A percentile compares a stretch with the other conserved stretches of the same genome.
phyloP scores from a whole-genome alignment of 805 yeast genomes.

The Wickerhamomyces ciferrii region DNA sequence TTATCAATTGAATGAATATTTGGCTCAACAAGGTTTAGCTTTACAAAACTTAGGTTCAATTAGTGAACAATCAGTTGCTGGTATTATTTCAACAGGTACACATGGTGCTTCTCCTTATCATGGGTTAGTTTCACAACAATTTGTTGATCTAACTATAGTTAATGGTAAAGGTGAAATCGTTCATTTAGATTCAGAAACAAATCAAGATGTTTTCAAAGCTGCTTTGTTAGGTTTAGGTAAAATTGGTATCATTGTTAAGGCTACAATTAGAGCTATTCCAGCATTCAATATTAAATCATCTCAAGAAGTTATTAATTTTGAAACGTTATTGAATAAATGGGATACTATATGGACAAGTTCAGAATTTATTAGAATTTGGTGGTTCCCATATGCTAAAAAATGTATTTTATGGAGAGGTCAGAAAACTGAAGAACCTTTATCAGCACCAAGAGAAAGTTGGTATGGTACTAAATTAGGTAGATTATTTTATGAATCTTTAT shows the following conservation, averaged over 20 bases:
- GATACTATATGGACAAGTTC: constrained; percentile 78
- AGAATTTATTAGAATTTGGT: constrained; percentile 94
- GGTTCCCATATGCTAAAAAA: constrained; percentile 90
- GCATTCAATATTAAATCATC: constrained; percentile 72
- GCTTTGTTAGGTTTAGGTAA: constrained; percentile 85
- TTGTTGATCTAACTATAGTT: constrained; percentile 71
- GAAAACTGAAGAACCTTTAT: constrained; percentile 60
- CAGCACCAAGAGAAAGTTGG: constrained; percentile 71
- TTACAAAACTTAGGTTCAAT: constrained; percentile 92
- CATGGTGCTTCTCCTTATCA: constrained; percentile 95
- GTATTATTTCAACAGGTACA: constrained; percentile 94
- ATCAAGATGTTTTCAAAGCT: constrained; percentile 70
- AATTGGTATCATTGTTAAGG: constrained; percentile 82
- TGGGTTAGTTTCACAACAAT: constrained; percentile 84
- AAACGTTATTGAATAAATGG: constrained; percentile 67
- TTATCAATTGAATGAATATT: constrained; percentile 62
- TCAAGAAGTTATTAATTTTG: constrained; percentile 79
- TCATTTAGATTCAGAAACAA: constrained; percentile 43
- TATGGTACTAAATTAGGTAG: constrained; percentile 82
- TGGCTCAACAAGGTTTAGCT: constrained; percentile 64
- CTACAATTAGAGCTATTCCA: constrained; percentile 82
- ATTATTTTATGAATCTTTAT: constrained; percentile 67
- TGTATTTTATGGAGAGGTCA: constrained; percentile 90
- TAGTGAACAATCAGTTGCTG: constrained; percentile 89
- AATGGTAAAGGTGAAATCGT: constrained; percentile 72